These are phyloP conservation scores for Serendipita sp. DNA, from an alignment of 768 basidiomycete genomes.

Conservation along the genomic window DNA sequence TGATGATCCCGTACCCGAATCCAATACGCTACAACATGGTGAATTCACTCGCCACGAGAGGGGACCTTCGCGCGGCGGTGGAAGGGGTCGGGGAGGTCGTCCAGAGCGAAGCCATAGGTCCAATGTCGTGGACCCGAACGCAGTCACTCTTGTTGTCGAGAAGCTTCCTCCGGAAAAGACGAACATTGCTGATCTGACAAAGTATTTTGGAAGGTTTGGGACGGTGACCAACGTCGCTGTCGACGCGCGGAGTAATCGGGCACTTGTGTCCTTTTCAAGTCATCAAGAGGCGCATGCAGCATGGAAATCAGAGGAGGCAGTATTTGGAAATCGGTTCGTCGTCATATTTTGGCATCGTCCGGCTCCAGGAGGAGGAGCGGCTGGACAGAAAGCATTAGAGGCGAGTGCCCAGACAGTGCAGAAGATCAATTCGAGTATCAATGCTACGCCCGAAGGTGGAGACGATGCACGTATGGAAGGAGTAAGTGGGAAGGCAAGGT, in stretches of 20 bases:
- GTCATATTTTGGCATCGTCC: slow-evolving; percentile 94
- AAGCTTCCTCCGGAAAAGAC: slow-evolving; percentile 83
- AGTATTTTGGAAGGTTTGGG: slow-evolving; percentile 86
- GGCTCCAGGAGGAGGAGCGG: slow-evolving; percentile 77
- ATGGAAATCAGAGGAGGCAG: slow-evolving; percentile 89
- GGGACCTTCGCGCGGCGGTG: slow-evolving; percentile 22
- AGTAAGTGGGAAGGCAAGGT: background rate
- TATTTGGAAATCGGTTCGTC: slow-evolving; percentile 87
- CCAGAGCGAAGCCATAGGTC: slow-evolving; percentile 34
- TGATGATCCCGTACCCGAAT: background rate
- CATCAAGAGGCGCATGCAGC: slow-evolving; percentile 77
- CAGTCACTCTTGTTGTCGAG: slow-evolving; percentile 78
- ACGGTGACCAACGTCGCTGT: slow-evolving; percentile 85
- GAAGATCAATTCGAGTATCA: slow-evolving; percentile 27
- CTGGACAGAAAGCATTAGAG: slow-evolving; percentile 61
- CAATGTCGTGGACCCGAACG: slow-evolving; percentile 50
- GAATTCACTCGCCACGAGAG: slow-evolving; percentile 15
- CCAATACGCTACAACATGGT: slow-evolving; percentile 17
- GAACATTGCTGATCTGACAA: slow-evolving; percentile 59
- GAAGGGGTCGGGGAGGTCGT: slow-evolving; percentile 28
- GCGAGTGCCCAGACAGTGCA: slow-evolving; percentile 66
- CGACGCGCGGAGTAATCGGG: slow-evolving; percentile 57
- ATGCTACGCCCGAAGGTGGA: no score
- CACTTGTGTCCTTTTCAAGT: slow-evolving; percentile 70
- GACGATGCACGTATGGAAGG: slow-evolving; percentile 3